Evolutionary conservation across 2,329 filamentous ascomycete species (phyloP), one percentile per base, ranked within the genome.

Genomic region (Colletotrichum sojae): DNA sequence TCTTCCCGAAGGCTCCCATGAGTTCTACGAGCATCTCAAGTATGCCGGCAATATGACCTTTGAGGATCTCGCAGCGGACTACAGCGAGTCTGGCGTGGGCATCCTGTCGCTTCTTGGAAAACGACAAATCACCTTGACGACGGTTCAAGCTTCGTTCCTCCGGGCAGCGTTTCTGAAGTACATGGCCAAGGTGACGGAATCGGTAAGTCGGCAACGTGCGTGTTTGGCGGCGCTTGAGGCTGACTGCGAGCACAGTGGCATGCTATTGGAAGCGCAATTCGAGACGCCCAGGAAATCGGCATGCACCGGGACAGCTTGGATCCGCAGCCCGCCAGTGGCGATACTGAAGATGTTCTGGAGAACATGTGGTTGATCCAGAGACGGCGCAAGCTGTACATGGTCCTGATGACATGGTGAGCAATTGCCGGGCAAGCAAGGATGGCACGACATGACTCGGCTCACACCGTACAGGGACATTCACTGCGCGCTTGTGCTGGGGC

Each of bases 281-380:
- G 87, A 48, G 88, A 91, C 74, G 89, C 88, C 0, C 89, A 91
- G 74, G 89, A 90, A 72, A 84, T 91, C 48, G 89, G 88, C 13
- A 79, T 91, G 73, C 86, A 91, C 71, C 82, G 85, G 13, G 84
- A 88, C 70, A 82, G 79, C 43, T 77, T 85, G 31, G 86, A 89
- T 71, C 86, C 86, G 0, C 83, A 83, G 56, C 84, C 86, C 3
- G 78, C 76, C 15, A 78, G 83, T 43, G 77, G 82, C 46, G 83
- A 82, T 46, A 76, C 83, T 5, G 86, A 87, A 67, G 83, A 83
- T 39, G 78, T 85, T 2, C 77, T 89, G 16, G 84, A 88, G 68
- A 88, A 86, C 67, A 82, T 89, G 72, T 91, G 89, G 89, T 78
- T 83, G 54, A 83, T 89, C 25, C 85, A 91, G 75, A 81, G 88